phyloP scores from a whole-genome alignment of 2,329 filamentous ascomycete genomes.

The Aspergillus floridensis region DNA sequence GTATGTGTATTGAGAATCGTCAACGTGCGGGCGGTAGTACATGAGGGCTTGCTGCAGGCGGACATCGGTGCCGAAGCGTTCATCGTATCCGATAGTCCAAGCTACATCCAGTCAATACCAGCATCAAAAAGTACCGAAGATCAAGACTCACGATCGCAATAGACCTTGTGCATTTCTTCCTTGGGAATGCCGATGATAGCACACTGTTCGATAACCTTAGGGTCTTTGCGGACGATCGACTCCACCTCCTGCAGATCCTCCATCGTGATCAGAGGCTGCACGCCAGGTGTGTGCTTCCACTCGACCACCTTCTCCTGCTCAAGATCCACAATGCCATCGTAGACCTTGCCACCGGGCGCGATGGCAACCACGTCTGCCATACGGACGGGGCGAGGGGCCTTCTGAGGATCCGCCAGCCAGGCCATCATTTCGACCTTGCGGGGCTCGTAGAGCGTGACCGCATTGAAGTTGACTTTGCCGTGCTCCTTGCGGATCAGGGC shows the following conservation, averaged over 20 bases:
- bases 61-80: conserved; percentile 74
- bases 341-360: conserved; percentile 72
- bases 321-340: conserved; percentile 77
- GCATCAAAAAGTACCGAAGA: neutral
- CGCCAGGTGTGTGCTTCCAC: conserved; percentile 73
- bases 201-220: conserved; percentile 88
- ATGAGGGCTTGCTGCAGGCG: conserved; percentile 89
- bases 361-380: conserved; percentile 83
- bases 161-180: conserved; percentile 90
- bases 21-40: conserved; percentile 85
- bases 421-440: conserved; percentile 78
- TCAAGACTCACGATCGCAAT: conserved; percentile 70
- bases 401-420: conserved; percentile 68
- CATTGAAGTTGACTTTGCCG: conserved; percentile 76
- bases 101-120: conserved; percentile 45
- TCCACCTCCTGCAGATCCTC: conserved; percentile 85
- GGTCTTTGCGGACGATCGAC: conserved; percentile 69
- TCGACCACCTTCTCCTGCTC: conserved; percentile 62
- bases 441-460: conserved; percentile 79
- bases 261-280: conserved; percentile 89
- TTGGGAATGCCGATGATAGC: conserved; percentile 74
- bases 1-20: conserved; percentile 87
- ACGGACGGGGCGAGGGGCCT: conserved; percentile 62
- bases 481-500: conserved; percentile 67
- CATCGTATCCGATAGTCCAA: conserved; percentile 94